These are phyloP conservation scores for Boletus subparvulus DNA, from an alignment of 768 basidiomycete species.

Conservation along the genomic window DNA sequence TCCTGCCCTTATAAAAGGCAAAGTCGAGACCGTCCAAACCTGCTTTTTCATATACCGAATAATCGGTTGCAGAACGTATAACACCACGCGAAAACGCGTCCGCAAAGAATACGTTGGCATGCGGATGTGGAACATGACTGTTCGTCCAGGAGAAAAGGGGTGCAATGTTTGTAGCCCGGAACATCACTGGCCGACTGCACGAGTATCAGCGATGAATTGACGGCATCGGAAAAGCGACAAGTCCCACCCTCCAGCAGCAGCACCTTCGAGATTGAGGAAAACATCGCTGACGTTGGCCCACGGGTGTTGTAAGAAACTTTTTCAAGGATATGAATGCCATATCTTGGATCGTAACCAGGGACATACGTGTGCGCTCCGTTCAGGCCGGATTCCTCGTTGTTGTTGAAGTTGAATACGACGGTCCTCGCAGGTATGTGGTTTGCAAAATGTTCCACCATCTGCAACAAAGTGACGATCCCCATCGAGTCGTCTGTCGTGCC, in stretches of 20 bases:
- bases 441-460: constrained; percentile 58
- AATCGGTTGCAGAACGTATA: constrained; percentile 73
- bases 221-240: background rate
- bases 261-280: constrained; percentile 84
- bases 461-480: constrained; percentile 63
- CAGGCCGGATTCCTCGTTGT: constrained; percentile 78
- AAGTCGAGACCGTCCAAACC: constrained; percentile 73
- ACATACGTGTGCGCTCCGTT: constrained; percentile 66
- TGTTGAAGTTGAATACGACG: constrained; percentile 82
- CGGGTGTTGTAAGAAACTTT: constrained; percentile 69
- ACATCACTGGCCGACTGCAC: constrained; percentile 68
- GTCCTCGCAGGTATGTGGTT: constrained; percentile 53
- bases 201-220: background rate
- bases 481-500: constrained; percentile 82
- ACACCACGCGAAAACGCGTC: constrained; percentile 68
- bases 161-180: constrained; percentile 64
- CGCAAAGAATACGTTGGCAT: constrained; percentile 66
- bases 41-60: constrained; percentile 56
- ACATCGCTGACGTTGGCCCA: constrained; percentile 65
- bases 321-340: background rate
- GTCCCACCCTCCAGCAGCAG: constrained; percentile 70
- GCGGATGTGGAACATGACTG: constrained; percentile 57
- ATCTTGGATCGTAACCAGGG: constrained; percentile 3
- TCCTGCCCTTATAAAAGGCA: constrained; percentile 74
- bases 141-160: constrained; percentile 53